Evolutionary conservation across 345 rosid species (phyloP), one percentile per base, ranked within the genome.

Genomic region (Hibiscus trionum): DNA sequence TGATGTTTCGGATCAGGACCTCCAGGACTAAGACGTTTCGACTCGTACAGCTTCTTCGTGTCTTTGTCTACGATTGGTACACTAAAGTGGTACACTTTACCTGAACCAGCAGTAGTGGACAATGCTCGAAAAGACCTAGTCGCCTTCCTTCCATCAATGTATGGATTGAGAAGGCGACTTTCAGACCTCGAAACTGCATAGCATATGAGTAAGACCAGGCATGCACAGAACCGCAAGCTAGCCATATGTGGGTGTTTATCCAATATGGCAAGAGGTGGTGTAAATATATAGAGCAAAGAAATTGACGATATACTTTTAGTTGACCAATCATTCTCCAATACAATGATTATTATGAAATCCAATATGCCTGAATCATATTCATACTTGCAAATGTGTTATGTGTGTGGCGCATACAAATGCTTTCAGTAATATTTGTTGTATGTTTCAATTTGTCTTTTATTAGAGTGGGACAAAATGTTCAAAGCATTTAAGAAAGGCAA

Each of bases 141-240:
- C 3, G 15, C 16, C 16, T 17, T 19, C 52, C 24, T 39, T 64
- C 49, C 69, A 2, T 39, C 52, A 15, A 27, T 27, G 56, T 66
- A 26, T 47, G 21, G 39, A 27, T 26, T 47, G 8, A 66, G 71
- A 66, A 47, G 42, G 24, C 71, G 71, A 50, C 42, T 49, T 66
- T 66, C 39, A 26, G 71, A 66, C 24, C 7, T 11, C 2, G n/a
- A 21, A 42, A 21, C 39, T 66, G 71, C 71, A 27, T 39, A 44
- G 11, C 15, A 5, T 31, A 61, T 42, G 59, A 77, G 44, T 11
- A 26, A 55, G 11, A 55, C 11, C 53, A 63, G 4, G 42, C 56
- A 78, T 16, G 56, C n/a, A 59, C 50, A 71, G 52, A 62, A 16
- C 42, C 74, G 65, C 8, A 65, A 63, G 60, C 69, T 29, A 55